Conservation (phyloP, 129 eudicot species). For the Arctium lappa region DNA sequence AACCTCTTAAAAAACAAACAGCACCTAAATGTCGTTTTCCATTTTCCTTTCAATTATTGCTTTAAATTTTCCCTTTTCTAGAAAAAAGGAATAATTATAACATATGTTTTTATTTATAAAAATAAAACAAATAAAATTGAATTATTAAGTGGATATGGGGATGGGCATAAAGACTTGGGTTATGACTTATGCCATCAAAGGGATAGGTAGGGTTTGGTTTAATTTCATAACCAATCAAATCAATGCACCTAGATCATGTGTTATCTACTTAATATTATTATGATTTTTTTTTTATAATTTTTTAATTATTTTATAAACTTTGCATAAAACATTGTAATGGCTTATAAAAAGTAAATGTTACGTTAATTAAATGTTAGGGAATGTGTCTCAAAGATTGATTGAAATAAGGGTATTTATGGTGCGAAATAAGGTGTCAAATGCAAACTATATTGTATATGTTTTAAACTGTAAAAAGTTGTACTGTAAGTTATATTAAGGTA, state of each 20-base stretch:
- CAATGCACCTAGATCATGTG: not conserved
- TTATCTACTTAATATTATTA: not conserved
- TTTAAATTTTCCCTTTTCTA: no score
- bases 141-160: not conserved
- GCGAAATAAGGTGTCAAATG: no score
- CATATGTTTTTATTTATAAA: not conserved
- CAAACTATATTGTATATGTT: no score
- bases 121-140: not conserved
- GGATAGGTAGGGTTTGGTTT: conserved; percentile 7
- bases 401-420: no score
- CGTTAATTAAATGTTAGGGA: no score
- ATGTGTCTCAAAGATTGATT: not conserved
- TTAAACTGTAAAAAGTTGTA: no score
- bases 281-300: not conserved
- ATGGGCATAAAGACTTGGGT: conserved; percentile 10
- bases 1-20: no score
- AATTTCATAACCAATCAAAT: conserved; percentile 9
- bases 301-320: no score
- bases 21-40: no score
- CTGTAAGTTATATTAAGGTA: no score
- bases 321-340: no score
- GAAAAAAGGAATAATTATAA: not conserved
- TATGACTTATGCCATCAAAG: not conserved
- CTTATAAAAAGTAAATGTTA: no score
- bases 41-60: not conserved